Conservation (phyloP, 768 basidiomycete genomes). For the Podaxis sp. region DNA sequence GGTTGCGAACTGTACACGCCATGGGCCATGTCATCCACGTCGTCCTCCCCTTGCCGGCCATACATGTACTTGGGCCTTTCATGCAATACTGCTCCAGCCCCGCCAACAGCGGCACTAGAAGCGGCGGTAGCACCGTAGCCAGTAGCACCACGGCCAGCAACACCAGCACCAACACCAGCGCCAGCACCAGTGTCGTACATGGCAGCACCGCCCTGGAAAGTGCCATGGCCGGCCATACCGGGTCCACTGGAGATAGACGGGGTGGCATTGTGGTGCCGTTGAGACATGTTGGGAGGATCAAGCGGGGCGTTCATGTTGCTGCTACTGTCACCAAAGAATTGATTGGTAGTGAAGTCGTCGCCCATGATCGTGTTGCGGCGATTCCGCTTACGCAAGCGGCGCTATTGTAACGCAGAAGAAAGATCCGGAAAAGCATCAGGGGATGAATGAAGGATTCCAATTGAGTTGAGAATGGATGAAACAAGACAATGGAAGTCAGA, state of each 20-base stretch:
- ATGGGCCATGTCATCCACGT: slow-evolving; percentile 31
- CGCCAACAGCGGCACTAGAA: neutral
- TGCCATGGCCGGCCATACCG: slow-evolving; percentile 41
- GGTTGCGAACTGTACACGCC: slow-evolving; percentile 44
- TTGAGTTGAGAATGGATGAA: neutral
- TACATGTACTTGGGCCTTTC: slow-evolving; percentile 36
- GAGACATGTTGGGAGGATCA: slow-evolving; percentile 24
- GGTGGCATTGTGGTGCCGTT: slow-evolving; percentile 25
- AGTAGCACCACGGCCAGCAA: slow-evolving; percentile 1
- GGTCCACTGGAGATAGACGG: slow-evolving; percentile 32
- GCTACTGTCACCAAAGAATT: slow-evolving; percentile 18
- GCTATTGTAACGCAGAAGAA: slow-evolving; percentile 24
- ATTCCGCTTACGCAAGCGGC: slow-evolving; percentile 36
- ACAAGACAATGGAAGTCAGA: neutral
- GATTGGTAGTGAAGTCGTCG: slow-evolving; percentile 27
- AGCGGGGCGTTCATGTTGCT: slow-evolving; percentile 21
- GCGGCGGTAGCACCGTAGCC: slow-evolving; percentile 20
- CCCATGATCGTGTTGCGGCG: slow-evolving; percentile 34
- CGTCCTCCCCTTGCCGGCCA: slow-evolving; percentile 31
- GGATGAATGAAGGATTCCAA: neutral
- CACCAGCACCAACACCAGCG: neutral
- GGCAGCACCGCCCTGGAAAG: slow-evolving; percentile 38
- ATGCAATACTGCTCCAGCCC: neutral
- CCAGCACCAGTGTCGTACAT: slow-evolving; percentile 23
- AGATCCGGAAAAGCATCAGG: neutral